Conservation (phyloP, 2,329 filamentous ascomycete genomes). For the Pestalotiopsis sp. region DNA sequence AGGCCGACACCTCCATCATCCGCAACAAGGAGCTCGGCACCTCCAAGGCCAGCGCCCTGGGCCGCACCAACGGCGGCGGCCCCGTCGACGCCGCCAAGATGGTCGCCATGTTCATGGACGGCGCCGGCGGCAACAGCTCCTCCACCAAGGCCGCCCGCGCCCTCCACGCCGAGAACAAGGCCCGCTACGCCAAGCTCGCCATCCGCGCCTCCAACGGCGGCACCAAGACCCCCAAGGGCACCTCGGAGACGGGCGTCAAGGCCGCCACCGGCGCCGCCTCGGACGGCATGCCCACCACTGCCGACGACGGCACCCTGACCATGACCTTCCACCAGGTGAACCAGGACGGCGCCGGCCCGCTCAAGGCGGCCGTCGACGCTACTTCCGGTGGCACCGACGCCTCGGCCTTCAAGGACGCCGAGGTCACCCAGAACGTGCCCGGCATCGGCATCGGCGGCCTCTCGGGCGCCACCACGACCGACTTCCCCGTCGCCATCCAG, state of each 20-base stretch:
- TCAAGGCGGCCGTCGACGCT: slow-evolving; percentile 58
- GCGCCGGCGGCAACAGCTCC: slow-evolving; percentile 32
- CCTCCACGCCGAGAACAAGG: slow-evolving; percentile 17
- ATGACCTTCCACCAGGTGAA: slow-evolving; percentile 70
- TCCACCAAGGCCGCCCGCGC: slow-evolving; percentile 21
- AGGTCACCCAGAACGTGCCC: slow-evolving; percentile 60
- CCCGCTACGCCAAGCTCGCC: slow-evolving; percentile 28
- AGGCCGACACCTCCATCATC: slow-evolving; percentile 70
- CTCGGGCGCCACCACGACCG: slow-evolving; percentile 57
- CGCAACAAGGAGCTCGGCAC: slow-evolving; percentile 57
- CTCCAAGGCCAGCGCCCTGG: slow-evolving; percentile 56
- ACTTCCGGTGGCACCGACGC: slow-evolving; percentile 63
- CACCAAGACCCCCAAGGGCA: slow-evolving; percentile 37
- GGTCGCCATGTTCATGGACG: slow-evolving; percentile 60
- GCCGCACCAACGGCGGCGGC: slow-evolving; percentile 59
- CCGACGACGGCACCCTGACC: slow-evolving; percentile 58
- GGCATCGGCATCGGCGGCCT: slow-evolving; percentile 56
- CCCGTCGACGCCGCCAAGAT: slow-evolving; percentile 57
- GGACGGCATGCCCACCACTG: slow-evolving; percentile 58
- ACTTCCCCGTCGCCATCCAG: slow-evolving; percentile 64
- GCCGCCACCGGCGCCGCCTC: slow-evolving; percentile 53
- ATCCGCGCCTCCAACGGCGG: slow-evolving; percentile 27
- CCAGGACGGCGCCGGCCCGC: slow-evolving; percentile 66
- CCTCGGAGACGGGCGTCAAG: slow-evolving; percentile 41
- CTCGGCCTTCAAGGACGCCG: slow-evolving; percentile 58